Evolutionary conservation across 768 basidiomycete species (phyloP), one percentile per base, ranked within the genome.

Genomic region (Termitomyces sp.): DNA sequence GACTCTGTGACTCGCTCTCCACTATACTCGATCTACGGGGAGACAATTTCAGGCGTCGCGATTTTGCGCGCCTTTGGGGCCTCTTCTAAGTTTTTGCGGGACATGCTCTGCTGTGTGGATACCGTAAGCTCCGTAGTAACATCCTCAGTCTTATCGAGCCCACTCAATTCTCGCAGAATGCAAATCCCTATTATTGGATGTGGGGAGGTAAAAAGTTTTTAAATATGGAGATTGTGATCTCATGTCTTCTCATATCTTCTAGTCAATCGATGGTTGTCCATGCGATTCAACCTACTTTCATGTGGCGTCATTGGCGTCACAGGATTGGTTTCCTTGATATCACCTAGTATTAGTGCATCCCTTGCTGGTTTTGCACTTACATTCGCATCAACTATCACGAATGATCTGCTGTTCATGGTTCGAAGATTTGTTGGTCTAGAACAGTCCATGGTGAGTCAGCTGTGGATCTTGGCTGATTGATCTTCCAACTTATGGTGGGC

Each of bases 261-360:
- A 90, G 90, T 94, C 17, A 94, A 93, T 66, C 85, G 93, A 43
- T 98, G 94, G 94, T 75, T 94, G 45, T 88, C 88, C 30, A 82
- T 87, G 57, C 86, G 94, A 10, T 95, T 95, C 79, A 89, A 93
- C 64, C 65, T 95, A 26, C 73, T 93, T 21, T 90, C 89, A 3
- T 75, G 83, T 57, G 76, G 77, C 30, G 79, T 92, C 55, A 71
- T 94, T 26, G 87, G 90, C n/a, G 70, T 84, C 34, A 91, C 85
- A 15, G 88, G 82, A 9, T 68, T 84, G 12, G 77, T 86, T 22
- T 79, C 85, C 37, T 75, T 96, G 17, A 61, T 86, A 45, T 78
- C 86, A 3, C 87, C 88, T 2, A 75, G 74, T 24, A 87, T 94
- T 54, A 82, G 81, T 55, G 93, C 94, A 3, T 81, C 94, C 0